Evolutionary conservation across 345 rosid species (phyloP).

Genomic region (Rhodamnia argentea): DNA sequence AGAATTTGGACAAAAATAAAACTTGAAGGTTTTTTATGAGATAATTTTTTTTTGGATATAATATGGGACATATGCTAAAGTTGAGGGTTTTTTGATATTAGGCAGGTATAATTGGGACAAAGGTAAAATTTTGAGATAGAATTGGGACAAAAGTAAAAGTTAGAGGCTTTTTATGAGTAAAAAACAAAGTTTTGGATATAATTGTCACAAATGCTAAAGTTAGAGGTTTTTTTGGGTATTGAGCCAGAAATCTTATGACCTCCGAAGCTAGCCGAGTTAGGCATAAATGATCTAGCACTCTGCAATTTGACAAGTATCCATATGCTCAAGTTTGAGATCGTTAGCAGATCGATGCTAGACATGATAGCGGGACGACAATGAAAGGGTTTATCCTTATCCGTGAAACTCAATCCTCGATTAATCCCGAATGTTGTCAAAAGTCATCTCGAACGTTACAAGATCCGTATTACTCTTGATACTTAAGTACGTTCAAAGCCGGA

Average conservation of each 20-base stretch:
- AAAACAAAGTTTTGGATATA: no score
- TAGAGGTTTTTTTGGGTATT: no score
- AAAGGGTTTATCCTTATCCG: neutral
- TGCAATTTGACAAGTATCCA: neutral
- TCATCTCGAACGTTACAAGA: neutral
- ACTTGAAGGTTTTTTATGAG: no score
- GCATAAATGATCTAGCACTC: neutral
- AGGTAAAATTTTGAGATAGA: no score
- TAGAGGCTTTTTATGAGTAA: no score
- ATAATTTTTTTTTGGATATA: no score
- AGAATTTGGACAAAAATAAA: no score
- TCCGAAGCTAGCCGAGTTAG: neutral
- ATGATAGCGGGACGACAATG: neutral
- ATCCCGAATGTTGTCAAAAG: neutral
- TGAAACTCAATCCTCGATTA: neutral
- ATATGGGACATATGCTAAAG: no score
- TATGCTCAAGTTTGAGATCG: neutral
- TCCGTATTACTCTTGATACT: neutral
- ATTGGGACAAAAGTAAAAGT: no score
- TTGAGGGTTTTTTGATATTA: no score
- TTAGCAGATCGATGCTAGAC: neutral
- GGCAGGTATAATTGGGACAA: no score
- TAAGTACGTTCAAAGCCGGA: neutral
- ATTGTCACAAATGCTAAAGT: no score
- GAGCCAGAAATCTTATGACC: neutral